Conservation (phyloP, 176 grass and related monocot genomes). For the Metroxylon sagu region DNA sequence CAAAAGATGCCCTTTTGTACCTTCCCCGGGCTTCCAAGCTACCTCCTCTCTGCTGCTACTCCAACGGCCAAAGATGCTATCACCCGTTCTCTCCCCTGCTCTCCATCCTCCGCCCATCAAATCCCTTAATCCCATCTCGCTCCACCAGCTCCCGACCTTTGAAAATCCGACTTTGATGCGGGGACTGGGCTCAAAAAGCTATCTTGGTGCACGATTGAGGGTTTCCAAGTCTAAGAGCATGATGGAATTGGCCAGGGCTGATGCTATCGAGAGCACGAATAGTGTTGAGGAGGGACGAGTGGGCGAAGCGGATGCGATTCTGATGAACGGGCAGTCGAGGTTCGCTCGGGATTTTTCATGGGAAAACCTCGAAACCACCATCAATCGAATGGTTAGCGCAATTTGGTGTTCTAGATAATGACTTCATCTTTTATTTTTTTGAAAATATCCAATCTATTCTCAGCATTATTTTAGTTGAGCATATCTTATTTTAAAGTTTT, state of each 20-base stretch:
- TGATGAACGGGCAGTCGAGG: neutral
- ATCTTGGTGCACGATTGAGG: slow-evolving; percentile 1
- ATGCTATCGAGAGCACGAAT: slow-evolving; percentile 2
- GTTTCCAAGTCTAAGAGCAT: slow-evolving; percentile 10
- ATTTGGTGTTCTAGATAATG: neutral
- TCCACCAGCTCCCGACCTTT: neutral
- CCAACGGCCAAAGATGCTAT: too few species aligned
- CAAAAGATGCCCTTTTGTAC: too few species aligned
- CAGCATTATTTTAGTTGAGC: too few species aligned
- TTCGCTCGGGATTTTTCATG: neutral
- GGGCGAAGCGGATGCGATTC: slow-evolving; percentile 21
- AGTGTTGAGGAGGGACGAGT: neutral
- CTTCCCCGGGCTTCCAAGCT: too few species aligned
- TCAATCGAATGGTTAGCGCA: slow-evolving; percentile 25
- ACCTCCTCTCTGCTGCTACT: too few species aligned
- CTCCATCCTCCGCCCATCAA: slow-evolving; percentile 1
- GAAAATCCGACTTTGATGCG: slow-evolving; percentile 21
- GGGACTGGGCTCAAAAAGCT: neutral
- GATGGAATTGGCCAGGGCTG: slow-evolving; percentile 11
- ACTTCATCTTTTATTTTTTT: too few species aligned
- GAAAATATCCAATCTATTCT: too few species aligned
- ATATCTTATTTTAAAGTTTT: too few species aligned
- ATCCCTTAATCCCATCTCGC: neutral
- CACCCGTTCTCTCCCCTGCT: neutral
- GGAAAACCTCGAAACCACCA: slow-evolving; percentile 7